Percentiles rank a stretch among this genome's conserved stretches.
Conservation (phyloP, 768 basidiomycete species). For the Suillus weaverae region DNA sequence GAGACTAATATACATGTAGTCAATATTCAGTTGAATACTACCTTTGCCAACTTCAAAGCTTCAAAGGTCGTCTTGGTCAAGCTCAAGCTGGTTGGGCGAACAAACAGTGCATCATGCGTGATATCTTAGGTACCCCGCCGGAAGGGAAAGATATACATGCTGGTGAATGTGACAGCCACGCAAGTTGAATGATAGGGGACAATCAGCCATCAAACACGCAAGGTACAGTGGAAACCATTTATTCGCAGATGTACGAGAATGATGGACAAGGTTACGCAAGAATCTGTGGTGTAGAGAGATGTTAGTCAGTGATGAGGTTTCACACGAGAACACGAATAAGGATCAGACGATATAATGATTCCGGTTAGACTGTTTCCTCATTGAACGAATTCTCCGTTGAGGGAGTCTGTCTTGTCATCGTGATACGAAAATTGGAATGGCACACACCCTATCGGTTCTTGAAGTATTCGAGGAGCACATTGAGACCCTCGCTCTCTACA, state of each 20-base stretch:
- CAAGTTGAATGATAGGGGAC: neutral
- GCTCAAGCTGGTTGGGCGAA: neutral
- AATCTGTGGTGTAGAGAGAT: neutral
- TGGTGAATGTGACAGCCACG: neutral
- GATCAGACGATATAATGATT: conserved; percentile 82
- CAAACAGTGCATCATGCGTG: no score
- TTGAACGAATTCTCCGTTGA: conserved; percentile 70
- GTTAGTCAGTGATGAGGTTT: neutral
- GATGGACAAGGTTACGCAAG: neutral
- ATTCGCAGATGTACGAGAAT: neutral
- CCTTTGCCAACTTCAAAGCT: neutral
- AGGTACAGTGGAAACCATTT: neutral
- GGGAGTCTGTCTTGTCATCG: conserved; percentile 94
- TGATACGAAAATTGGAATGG: conserved; percentile 13
- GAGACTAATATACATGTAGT: neutral
- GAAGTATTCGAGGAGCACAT: conserved; percentile 95
- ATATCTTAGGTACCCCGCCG: neutral
- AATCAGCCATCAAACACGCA: neutral
- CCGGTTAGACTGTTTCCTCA: conserved; percentile 86
- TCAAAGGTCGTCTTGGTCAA: neutral
- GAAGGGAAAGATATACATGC: neutral
- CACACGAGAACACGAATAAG: conserved; percentile 15
- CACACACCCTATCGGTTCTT: conserved; percentile 76
- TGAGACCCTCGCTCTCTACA: conserved; percentile 89
- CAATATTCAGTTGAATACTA: neutral